Evolutionary conservation across 441 rosid genomes (phyloP).

Genomic region (Brassica hybrid): DNA sequence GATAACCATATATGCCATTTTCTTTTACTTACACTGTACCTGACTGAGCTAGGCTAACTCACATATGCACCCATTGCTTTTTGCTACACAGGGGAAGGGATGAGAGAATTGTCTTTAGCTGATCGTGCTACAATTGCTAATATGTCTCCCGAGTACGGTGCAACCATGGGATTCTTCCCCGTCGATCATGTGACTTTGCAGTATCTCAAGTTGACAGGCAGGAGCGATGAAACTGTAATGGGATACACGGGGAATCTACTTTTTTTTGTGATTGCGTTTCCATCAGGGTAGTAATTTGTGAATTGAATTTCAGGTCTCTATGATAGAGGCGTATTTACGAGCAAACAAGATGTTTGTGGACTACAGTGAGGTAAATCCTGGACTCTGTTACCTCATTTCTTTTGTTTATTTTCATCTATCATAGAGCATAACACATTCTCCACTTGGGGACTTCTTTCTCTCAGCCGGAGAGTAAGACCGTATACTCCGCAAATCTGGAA

Average conservation of each 20-base stretch:
- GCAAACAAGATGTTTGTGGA: slow-evolving; percentile 94
- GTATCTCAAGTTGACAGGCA: slow-evolving; percentile 82
- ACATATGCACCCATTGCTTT: slow-evolving; percentile 32
- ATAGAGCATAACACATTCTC: slow-evolving; percentile 10
- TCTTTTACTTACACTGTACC: neutral
- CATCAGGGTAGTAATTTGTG: slow-evolving; percentile 37
- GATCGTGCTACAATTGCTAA: slow-evolving; percentile 96
- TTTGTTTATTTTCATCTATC: slow-evolving; percentile 11
- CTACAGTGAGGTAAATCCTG: slow-evolving; percentile 74
- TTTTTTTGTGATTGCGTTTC: neutral
- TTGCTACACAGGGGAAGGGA: slow-evolving; percentile 86
- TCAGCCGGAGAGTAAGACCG: slow-evolving; percentile 77
- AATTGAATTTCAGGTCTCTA: slow-evolving; percentile 63
- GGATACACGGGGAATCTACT: neutral
- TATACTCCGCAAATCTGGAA: slow-evolving; percentile 72
- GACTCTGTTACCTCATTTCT: slow-evolving; percentile 18
- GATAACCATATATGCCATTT: neutral
- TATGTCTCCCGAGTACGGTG: slow-evolving; percentile 98
- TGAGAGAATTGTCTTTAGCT: slow-evolving; percentile 87
- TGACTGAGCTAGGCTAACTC: slow-evolving; percentile 10
- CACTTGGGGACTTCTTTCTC: slow-evolving; percentile 29
- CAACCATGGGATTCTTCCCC: slow-evolving; percentile 98
- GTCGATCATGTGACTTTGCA: slow-evolving; percentile 91
- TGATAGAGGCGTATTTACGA: slow-evolving; percentile 92
- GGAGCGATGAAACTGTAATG: slow-evolving; percentile 83